Evolutionary conservation across 1,139 yeast genomes (phyloP), one percentile per base, ranked within the genome.

Genomic region (Pichia sp.): DNA sequence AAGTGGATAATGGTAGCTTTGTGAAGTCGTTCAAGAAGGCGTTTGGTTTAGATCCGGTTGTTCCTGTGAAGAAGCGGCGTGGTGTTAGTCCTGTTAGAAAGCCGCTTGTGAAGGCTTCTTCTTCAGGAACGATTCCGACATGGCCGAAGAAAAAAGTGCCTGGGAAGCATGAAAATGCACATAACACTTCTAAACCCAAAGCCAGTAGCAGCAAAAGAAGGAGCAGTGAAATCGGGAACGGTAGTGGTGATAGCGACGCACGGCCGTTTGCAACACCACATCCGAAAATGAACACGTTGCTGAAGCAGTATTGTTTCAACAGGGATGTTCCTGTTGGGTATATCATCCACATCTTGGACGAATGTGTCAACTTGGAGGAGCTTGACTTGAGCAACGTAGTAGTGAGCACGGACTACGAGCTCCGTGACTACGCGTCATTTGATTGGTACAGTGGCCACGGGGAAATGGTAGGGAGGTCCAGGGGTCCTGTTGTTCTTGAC

Each of bases 271-370:
- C 64, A 2, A 61, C 68, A 1, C 63, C 67, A 9, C 92, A 86
- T 65, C 93, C 92, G 3, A 67, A 71, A 43, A 82, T 84, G 49
- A 85, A 82, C 64, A 77, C 78, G 59, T 81, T 80, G 59, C 66
- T 86, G 45, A 63, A 75, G 52, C 82, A 78, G 63, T 84, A 84
- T 64, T 76, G 87, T 2, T 73, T 77, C 27, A 76, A 83, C 17
- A 80, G 76, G 61, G 95, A 87, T 67, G 64, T 87, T 5, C 95
- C 95, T 0, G 71, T 84, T 49, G 95, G 93, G 0, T 80, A 81
- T 62, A 63, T 86, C 7, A 66, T 86, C 34, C 90, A 85, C 66
- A 64, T 86, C 48, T 65, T 87, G 44, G 76, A 76, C 44, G 69
- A 79, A 42, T 86, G 95, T 63, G 82, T 82, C 7, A 83, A 84